Evolutionary conservation across 345 rosid genomes (phyloP).

Genomic region (Populus alba): DNA sequence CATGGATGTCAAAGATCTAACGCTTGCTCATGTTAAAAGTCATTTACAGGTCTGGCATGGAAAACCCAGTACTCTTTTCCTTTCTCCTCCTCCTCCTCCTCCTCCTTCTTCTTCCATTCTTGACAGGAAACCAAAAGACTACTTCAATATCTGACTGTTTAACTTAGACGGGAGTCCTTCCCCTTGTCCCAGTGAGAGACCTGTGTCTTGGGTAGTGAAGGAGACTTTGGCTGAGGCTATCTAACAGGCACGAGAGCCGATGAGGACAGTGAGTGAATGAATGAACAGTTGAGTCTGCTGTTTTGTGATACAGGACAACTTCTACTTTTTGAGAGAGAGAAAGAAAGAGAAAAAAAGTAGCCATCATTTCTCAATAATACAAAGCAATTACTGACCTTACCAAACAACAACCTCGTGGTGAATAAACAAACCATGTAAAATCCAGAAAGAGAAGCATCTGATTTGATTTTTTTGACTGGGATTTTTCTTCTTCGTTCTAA

Average conservation of each 20-base stretch:
- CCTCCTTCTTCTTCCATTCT: neutral
- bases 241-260: constrained; percentile 39
- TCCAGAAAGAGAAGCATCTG: constrained; percentile 33
- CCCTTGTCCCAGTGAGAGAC: neutral
- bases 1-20: constrained; percentile 77
- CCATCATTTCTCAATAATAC: constrained; percentile 69
- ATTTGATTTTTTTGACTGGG: constrained; percentile 20
- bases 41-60: constrained; percentile 61
- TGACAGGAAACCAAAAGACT: neutral
- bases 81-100: neutral
- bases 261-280: constrained; percentile 38
- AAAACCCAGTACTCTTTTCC: neutral
- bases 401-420: constrained; percentile 52
- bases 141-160: neutral
- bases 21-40: constrained; percentile 80
- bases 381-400: constrained; percentile 53
- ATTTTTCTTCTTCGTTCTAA: neutral
- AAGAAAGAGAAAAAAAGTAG: constrained; percentile 27
- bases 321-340: constrained; percentile 29
- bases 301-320: constrained; percentile 31
- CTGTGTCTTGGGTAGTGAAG: neutral
- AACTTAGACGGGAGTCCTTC: neutral
- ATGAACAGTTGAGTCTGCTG: constrained; percentile 29
- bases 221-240: constrained; percentile 2
- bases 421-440: constrained; percentile 32